Percentiles rank a stretch among this genome's conserved stretches.
These are phyloP conservation scores for Alternaria burnsii DNA, from an alignment of 2,329 filamentous ascomycete genomes.

Conservation along the genomic window DNA sequence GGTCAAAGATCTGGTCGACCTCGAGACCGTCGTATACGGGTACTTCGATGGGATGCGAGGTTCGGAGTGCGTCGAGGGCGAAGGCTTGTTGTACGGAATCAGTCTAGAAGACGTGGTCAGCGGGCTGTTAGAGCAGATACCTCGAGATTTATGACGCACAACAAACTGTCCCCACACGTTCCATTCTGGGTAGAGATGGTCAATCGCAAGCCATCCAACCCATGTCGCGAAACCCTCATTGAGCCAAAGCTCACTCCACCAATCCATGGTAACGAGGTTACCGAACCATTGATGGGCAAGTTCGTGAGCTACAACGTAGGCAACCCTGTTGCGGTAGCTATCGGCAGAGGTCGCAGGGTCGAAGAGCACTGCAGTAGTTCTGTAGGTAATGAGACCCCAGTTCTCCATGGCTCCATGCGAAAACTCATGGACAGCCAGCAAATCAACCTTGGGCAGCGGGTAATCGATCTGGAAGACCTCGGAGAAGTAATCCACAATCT, in stretches of 20 bases:
- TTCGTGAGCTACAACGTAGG: conserved; percentile 98
- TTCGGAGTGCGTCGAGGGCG: conserved; percentile 85
- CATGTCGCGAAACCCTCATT: conserved; percentile 98
- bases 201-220: conserved; percentile 94
- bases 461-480: conserved; percentile 90
- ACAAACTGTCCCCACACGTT: conserved; percentile 98
- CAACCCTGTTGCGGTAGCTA: conserved; percentile 89
- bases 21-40: conserved; percentile 92
- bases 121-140: conserved; percentile 52
- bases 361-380: conserved; percentile 92
- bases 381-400: conserved; percentile 96
- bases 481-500: conserved; percentile 96
- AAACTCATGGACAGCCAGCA: conserved; percentile 95
- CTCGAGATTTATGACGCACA: conserved; percentile 66
- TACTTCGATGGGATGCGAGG: conserved; percentile 95
- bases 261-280: conserved; percentile 95
- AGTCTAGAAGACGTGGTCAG: conserved; percentile 64
- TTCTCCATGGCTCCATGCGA: conserved; percentile 93
- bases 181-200: conserved; percentile 95
- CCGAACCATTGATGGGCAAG: conserved; percentile 97
- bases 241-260: conserved; percentile 90
- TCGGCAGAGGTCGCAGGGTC: conserved; percentile 91
- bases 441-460: conserved; percentile 91
- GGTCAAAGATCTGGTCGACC: conserved; percentile 97
- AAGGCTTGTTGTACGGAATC: conserved; percentile 94